Base-by-base conservation (phyloP, 2,329 filamentous ascomycete species). In the Knoxdaviesia proteae region DNA sequence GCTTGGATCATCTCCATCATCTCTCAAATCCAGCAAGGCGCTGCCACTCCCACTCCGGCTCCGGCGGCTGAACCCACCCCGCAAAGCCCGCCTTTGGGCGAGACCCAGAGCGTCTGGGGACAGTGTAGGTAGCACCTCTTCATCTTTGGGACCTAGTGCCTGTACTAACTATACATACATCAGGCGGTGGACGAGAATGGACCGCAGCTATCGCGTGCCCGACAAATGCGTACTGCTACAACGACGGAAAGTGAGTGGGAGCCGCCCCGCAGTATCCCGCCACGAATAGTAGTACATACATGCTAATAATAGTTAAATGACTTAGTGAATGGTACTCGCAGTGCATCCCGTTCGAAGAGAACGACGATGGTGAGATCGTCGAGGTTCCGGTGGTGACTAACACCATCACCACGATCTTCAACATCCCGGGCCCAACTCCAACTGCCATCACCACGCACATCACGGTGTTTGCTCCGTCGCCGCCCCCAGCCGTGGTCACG, bases 401-500 rank as follows among this genome's bases (percentile, higher is more conserved):
- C 31, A 44, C 41, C 39, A 7, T 44, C 39, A 44, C 43, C 39
- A 44, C 43, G 30, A 41, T 41, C 36, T 44, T 44, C 36, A 39
- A 44, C 31, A 39, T 44, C n/a, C 43, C 43, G 31, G 43, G 43
- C n/a, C 43, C 43, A 6, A 44, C 39, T 31, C 43, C 43, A 20
- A 44, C 39, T 8, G 31, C 40, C 20, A 29, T 44, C 8, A 44
- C 43, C n/a, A 44, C 43, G 20, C 41, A 44, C 39, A 44, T 44
- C 40, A 44, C 43, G 36, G 39, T 44, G 36, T 44, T 32, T 31
- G 38, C 39, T 6, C 34, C n/a, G 7, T 34, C 39, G 11, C n/a
- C 39, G 20, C 20, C 20, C 20, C 20, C 20, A 20, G 20, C 20
- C 20, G 20, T 20, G 20, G 20, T 20, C 20, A 20, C 20, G 2